Conservation (phyloP, 768 basidiomycete species). For the Trametes sanguinea region DNA sequence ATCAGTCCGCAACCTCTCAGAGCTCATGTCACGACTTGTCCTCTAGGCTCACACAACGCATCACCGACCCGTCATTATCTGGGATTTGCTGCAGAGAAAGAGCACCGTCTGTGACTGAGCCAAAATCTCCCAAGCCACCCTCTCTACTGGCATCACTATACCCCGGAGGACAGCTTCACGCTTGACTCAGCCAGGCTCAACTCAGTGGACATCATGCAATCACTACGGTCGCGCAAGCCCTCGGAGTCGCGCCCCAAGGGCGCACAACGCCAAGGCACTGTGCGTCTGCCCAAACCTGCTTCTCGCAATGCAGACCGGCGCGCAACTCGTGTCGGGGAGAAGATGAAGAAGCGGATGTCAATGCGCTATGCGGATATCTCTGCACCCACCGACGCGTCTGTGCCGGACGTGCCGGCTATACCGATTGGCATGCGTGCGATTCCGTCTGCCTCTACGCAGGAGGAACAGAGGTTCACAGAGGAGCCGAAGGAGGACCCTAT, state of each 20-base stretch:
- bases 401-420: slow-evolving; percentile 62
- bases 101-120: no score
- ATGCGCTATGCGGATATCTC: slow-evolving; percentile 90
- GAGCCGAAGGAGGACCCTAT: slow-evolving; percentile 62
- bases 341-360: slow-evolving; percentile 95
- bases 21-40: no score
- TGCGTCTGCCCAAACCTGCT: slow-evolving; percentile 11
- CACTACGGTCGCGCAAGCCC: slow-evolving; percentile 35
- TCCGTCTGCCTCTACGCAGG: slow-evolving; percentile 33
- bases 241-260: slow-evolving; percentile 25
- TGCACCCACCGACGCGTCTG: slow-evolving; percentile 56
- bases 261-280: slow-evolving; percentile 14
- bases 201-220: slow-evolving; percentile 30
- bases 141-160: neutral
- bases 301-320: slow-evolving; percentile 36
- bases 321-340: slow-evolving; percentile 67
- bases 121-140: no score
- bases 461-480: slow-evolving; percentile 35
- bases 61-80: no score
- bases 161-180: neutral
- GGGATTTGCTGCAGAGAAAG: no score
- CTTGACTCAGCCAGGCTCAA: neutral
- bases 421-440: slow-evolving; percentile 46
- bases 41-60: no score
- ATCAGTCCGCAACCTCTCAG: no score